Conservation (phyloP, 441 rosid genomes). For the Gossypium laxum region DNA sequence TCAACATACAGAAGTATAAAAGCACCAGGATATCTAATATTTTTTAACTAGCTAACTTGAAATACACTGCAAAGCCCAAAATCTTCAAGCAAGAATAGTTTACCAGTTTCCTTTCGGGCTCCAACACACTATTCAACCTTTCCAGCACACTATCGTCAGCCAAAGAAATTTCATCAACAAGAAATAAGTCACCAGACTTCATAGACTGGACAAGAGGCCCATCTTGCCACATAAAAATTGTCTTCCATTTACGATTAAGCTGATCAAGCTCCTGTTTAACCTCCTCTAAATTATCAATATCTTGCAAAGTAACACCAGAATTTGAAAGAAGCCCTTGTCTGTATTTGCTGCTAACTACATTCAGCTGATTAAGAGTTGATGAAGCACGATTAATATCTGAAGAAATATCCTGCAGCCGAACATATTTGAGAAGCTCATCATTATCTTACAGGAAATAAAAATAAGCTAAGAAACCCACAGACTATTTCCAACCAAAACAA, state of each 20-base stretch:
- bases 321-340: slow-evolving; percentile 34
- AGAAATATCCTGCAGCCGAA: slow-evolving; percentile 46
- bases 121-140: slow-evolving; percentile 90
- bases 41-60: not conserved
- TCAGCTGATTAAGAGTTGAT: slow-evolving; percentile 45
- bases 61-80: not conserved
- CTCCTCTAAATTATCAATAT: slow-evolving; percentile 47
- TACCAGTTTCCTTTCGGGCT: slow-evolving; percentile 84
- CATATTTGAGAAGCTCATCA: not conserved
- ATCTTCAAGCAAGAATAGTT: slow-evolving; percentile 18
- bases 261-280: slow-evolving; percentile 41
- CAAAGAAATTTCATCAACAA: slow-evolving; percentile 93
- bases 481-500: slow-evolving; percentile 8
- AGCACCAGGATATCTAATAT: not conserved
- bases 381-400: slow-evolving; percentile 59
- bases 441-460: slow-evolving; percentile 6
- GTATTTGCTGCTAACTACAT: slow-evolving; percentile 30
- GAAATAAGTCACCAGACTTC: slow-evolving; percentile 81
- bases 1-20: not conserved
- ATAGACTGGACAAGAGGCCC: slow-evolving; percentile 94
- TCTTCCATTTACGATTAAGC: slow-evolving; percentile 70
- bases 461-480: slow-evolving; percentile 5
- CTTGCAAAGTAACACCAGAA: slow-evolving; percentile 31
- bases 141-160: slow-evolving; percentile 98
- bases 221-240: slow-evolving; percentile 92